A percentile compares a stretch with the other conserved stretches of the same genome.
Conservation (phyloP, 768 basidiomycete genomes). For the Nidularia pulvinata region DNA sequence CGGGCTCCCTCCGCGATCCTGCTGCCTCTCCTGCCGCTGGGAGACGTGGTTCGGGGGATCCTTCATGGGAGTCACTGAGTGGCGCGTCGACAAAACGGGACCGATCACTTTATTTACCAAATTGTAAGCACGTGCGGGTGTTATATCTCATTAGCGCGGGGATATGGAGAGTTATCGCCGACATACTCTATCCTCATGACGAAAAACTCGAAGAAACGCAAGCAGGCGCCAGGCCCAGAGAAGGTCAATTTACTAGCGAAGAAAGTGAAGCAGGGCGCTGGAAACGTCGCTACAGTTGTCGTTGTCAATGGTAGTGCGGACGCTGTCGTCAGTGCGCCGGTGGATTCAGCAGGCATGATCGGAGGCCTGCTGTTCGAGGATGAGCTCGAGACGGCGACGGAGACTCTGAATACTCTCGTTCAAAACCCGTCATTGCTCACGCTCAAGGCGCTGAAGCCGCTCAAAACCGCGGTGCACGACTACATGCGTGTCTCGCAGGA, state of each 20-base stretch:
- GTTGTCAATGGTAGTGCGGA: neutral
- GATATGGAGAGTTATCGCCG: neutral
- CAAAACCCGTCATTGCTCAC: conserved; percentile 27
- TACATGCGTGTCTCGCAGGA: conserved; percentile 33
- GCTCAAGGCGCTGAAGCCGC: conserved; percentile 27
- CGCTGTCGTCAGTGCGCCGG: no score
- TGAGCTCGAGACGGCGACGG: conserved; percentile 35
- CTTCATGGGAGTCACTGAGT: no score
- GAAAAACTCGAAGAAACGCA: conserved; percentile 19
- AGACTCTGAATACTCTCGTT: conserved; percentile 24
- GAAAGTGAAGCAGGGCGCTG: conserved; percentile 8
- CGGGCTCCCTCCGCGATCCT: no score
- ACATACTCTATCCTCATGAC: conserved; percentile 9
- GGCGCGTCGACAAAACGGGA: no score
- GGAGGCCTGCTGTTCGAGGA: conserved; percentile 28
- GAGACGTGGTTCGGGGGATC: no score
- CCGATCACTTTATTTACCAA: no score
- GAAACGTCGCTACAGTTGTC: neutral
- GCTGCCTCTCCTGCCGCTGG: no score
- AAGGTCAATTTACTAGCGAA: conserved; percentile 8
- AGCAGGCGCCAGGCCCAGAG: conserved; percentile 8
- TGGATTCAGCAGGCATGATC: conserved; percentile 15
- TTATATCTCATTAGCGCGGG: no score
- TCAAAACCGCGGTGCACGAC: conserved; percentile 34
- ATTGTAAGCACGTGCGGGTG: no score